These are phyloP conservation scores for Mycena amicta DNA, from an alignment of 768 basidiomycete species.

Conservation along the genomic window DNA sequence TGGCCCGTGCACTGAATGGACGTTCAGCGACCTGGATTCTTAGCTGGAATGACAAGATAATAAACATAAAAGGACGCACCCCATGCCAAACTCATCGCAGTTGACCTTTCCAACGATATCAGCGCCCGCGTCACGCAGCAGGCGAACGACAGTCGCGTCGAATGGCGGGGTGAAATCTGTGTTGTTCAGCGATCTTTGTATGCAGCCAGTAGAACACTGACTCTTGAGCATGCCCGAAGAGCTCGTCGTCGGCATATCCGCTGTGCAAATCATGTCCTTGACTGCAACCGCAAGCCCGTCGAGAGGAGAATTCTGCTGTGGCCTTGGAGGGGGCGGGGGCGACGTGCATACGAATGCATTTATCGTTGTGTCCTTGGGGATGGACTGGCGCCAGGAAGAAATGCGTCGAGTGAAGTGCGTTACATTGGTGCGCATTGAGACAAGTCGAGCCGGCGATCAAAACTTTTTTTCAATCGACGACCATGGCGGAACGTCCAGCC, in stretches of 20 bases:
- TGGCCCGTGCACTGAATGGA: conserved; percentile 72
- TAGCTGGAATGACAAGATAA: background rate
- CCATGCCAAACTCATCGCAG: conserved; percentile 99
- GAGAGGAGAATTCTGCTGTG: conserved; percentile 31
- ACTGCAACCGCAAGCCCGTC: conserved; percentile 60
- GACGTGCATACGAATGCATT: conserved; percentile 58
- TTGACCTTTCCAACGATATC: conserved; percentile 86
- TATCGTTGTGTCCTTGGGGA: conserved; percentile 36
- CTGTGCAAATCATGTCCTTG: conserved; percentile 88
- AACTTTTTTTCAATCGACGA: conserved; percentile 11
- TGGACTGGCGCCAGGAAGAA: conserved; percentile 32
- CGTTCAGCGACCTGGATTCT: conserved; percentile 68
- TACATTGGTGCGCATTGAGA: conserved; percentile 18
- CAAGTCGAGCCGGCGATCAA: conserved; percentile 1
- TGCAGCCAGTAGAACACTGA: conserved; percentile 31
- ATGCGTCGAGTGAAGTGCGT: conserved; percentile 12
- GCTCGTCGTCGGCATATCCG: conserved; percentile 66
- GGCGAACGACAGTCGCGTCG: conserved; percentile 80
- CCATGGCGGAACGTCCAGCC: conserved; percentile 24
- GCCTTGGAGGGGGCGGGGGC: conserved; percentile 2
- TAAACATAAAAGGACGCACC: conserved; percentile 48
- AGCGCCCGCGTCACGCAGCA: conserved; percentile 65
- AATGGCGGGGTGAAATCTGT: conserved; percentile 81
- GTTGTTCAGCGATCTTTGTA: background rate
- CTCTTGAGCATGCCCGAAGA: conserved; percentile 76